Evolutionary conservation across 2,329 filamentous ascomycete species (phyloP).

Genomic region (Sclerotinia sclerotiorum): DNA sequence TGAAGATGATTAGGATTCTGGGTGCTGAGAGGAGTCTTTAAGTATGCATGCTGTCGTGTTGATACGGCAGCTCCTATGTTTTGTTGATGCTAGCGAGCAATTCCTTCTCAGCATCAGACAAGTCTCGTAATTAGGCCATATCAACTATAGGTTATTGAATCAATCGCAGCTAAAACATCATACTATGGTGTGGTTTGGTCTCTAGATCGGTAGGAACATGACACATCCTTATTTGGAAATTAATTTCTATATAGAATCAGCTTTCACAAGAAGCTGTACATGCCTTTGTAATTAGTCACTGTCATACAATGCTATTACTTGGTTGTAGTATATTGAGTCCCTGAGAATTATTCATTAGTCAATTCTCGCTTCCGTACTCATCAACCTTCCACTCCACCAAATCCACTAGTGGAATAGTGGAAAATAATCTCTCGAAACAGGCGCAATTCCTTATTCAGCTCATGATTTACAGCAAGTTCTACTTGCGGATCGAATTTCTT

Average conservation of each 20-base stretch:
- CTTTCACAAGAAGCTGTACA: too few relatives aligned
- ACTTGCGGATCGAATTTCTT: too few relatives aligned
- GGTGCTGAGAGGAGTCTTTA: neutral
- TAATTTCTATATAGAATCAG: neutral
- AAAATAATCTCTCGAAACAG: too few relatives aligned
- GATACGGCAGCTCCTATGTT: neutral
- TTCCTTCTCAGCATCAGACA: neutral
- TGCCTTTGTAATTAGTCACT: neutral
- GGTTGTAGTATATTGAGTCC: neutral
- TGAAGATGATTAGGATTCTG: neutral
- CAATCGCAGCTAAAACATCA: fast-evolving
- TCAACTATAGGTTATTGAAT: neutral
- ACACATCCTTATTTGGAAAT: too few relatives aligned
- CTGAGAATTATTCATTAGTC: too few relatives aligned
- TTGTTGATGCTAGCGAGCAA: neutral
- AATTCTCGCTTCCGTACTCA: neutral
- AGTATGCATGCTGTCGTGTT: neutral
- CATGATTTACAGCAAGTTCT: too few relatives aligned
- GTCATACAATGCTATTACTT: neutral
- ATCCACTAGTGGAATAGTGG: too few relatives aligned
- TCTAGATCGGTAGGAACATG: neutral
- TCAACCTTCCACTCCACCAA: too few relatives aligned
- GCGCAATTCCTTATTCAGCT: too few relatives aligned
- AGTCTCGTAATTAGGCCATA: neutral
- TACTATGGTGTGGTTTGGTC: neutral